Percentiles rank a stretch among this genome's conserved stretches.
Conservation (phyloP, 1,284 basidiomycete species). For the Ceratobasidium papillatum region DNA sequence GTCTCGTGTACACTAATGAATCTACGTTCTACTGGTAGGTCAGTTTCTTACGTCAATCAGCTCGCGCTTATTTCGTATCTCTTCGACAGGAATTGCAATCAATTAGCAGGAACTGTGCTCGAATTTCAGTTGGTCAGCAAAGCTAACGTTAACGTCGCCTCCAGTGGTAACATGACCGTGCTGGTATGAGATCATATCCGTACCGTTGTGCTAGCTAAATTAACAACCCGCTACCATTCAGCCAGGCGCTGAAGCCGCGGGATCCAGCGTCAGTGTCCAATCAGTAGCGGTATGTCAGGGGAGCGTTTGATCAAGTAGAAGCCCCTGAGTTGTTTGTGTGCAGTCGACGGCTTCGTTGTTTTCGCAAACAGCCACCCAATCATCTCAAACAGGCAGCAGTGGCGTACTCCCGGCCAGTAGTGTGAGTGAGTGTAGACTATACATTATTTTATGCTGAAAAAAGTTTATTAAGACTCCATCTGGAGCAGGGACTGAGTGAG, state of each 20-base stretch:
- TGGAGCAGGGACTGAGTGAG: background rate
- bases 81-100: conserved; percentile 7
- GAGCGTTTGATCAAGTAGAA: background rate
- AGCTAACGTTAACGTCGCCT: conserved; percentile 11
- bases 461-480: background rate
- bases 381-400: background rate
- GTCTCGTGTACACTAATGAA: conserved; percentile 12
- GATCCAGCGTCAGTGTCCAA: conserved; percentile 20
- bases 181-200: background rate
- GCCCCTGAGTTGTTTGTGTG: conserved; percentile 8
- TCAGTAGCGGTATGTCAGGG: conserved; percentile 1
- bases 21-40: conserved; percentile 19
- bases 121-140: conserved; percentile 15
- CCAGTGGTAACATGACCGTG: background rate
- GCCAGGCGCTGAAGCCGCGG: conserved; percentile 13
- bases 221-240: background rate
- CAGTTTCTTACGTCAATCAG: background rate
- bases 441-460: background rate
- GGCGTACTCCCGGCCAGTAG: background rate
- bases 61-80: background rate
- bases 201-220: background rate
- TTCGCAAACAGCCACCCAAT: background rate
- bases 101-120: conserved; percentile 12
- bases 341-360: conserved; percentile 12
- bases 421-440: background rate